These are phyloP conservation scores for Cydonia oblonga DNA, from an alignment of 331 rosid species.

Conservation along the genomic window DNA sequence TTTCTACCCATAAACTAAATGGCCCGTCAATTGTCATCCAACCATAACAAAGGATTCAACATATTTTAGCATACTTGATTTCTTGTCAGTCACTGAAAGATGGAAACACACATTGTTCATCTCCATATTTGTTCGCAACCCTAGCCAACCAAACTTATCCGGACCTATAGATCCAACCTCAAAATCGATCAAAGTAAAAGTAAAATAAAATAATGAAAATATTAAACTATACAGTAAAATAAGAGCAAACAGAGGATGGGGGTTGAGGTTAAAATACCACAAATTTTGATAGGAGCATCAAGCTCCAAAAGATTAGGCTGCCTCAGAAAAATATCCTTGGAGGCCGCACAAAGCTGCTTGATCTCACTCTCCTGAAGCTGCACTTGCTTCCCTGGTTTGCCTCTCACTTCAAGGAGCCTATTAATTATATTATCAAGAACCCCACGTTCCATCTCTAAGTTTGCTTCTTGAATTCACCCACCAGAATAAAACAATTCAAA, in stretches of 20 bases:
- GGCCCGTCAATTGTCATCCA: neutral
- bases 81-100: neutral
- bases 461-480: neutral
- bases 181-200: neutral
- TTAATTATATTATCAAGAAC: conserved; percentile 56
- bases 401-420: conserved; percentile 59
- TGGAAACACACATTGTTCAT: neutral
- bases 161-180: conserved; percentile 1
- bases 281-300: conserved; percentile 75
- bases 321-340: conserved; percentile 51
- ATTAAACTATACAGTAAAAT: neutral
- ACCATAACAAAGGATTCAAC: neutral
- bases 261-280: conserved; percentile 48
- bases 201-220: neutral
- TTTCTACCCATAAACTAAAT: neutral
- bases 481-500: neutral
- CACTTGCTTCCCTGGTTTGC: conserved; percentile 59
- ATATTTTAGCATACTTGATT: neutral
- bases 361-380: conserved; percentile 68
- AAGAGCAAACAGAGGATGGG: neutral
- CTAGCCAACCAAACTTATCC: neutral
- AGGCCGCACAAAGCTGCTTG: conserved; percentile 58
- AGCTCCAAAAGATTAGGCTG: conserved; percentile 83
- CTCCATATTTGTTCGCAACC: neutral
- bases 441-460: conserved; percentile 42